Base-by-base conservation (phyloP, 2,329 filamentous ascomycete genomes). In the Fusarium staphyleae region DNA sequence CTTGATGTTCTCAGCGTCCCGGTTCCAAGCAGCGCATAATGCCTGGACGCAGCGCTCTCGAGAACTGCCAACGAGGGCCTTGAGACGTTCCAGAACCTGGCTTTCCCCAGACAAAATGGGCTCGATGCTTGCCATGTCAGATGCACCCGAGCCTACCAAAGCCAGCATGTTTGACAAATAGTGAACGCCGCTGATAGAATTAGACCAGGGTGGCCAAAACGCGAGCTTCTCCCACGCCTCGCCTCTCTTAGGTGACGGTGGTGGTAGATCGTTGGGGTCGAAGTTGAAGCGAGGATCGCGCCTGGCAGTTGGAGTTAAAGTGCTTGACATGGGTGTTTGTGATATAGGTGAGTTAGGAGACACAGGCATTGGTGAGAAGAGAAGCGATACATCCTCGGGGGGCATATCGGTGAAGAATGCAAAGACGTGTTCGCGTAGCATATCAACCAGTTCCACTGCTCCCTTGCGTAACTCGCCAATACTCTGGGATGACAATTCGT, bases 201-300 rank as follows among this genome's bases (percentile, higher is more conserved):
- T 98, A 2, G 92, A 90, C 75, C 90, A 88, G 0, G 93, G 95
- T 4, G 93, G 93, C 93, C 93, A 98, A 73, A 98, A 99, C 0
- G 93, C 93, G 72, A 95, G 86, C 75, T 93, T 89, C 69, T 98
- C 95, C 91, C 92, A 98, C 0, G 87, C 78, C 65, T 96, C 91
- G 5, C 93, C 93, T 36, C 84, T 84, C 63, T 82, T 90, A 0
- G 91, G 90, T 0, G 89, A 91, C 1, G 88, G 87, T 10, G 87
- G 86, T 2, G 91, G 93, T 3, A 90, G 78, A 57, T 90, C 92
- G 68, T 84, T 88, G 0, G 85, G 80, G 68, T 96, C 91, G 54
- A 96, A 85, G 48, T 87, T 89, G 74, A 96, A 93, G 2, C 89
- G 85, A 37, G 88, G 87, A 63, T 91, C 89, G 47, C 86, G 83